Evolutionary conservation across 441 rosid genomes (phyloP).

Genomic region (Erysimum pusillum): DNA sequence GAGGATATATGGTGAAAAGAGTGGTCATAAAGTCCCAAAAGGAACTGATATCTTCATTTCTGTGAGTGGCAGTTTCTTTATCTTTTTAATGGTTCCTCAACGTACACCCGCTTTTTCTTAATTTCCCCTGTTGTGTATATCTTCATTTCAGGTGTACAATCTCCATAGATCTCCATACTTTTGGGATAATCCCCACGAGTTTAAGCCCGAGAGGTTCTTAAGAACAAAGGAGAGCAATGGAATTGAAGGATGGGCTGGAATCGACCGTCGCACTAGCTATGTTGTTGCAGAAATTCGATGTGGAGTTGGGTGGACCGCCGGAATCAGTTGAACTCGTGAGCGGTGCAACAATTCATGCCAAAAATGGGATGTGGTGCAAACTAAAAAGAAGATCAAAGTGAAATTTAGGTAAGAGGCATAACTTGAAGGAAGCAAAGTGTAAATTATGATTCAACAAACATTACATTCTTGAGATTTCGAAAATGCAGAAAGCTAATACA

Average conservation of each 20-base stretch:
- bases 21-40: conserved; percentile 75
- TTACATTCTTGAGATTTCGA: not conserved
- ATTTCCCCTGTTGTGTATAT: not conserved
- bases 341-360: conserved; percentile 91
- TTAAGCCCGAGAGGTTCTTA: conserved; percentile 86
- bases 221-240: conserved; percentile 59
- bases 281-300: conserved; percentile 78
- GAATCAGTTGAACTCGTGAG: conserved; percentile 85
- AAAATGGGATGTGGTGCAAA: conserved; percentile 88
- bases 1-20: conserved; percentile 82
- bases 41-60: conserved; percentile 94
- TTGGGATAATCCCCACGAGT: conserved; percentile 80
- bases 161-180: conserved; percentile 91
- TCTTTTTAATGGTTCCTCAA: not conserved
- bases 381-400: conserved; percentile 65
- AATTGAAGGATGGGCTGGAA: conserved; percentile 91
- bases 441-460: conserved; percentile 5
- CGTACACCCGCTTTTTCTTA: not conserved
- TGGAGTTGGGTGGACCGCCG: conserved; percentile 72
- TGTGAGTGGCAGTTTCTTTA: conserved; percentile 53
- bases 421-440: conserved; percentile 5
- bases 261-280: conserved; percentile 79
- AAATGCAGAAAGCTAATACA: not conserved
- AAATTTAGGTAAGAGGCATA: not conserved
- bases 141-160: conserved; percentile 75